Evolutionary conservation across 1,284 basidiomycete species (phyloP), one percentile per base, ranked within the genome.

Genomic region (Malassezia nana): DNA sequence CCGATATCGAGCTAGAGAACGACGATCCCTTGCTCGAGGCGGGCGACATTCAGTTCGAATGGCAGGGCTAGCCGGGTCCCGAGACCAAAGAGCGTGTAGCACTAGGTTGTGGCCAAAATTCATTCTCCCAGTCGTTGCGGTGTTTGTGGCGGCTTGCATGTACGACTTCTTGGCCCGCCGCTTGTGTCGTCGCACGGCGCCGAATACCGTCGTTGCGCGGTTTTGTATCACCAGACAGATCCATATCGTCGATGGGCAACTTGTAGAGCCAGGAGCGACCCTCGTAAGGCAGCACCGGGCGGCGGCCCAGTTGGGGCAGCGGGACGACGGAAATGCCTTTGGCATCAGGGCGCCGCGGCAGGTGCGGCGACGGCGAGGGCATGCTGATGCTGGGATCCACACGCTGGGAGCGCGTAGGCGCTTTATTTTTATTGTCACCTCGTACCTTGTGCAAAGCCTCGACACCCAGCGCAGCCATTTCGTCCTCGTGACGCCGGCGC

Each of bases 41-140:
- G 8, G 71, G 71, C 12, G 71, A 73, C 47, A 70, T 73, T 28
- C 48, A 65, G 31, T 73, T 73, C 47, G 71, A 73, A 33, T 69
- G 69, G 67, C 60, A 59, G 16, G 63, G 58, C 10, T 66, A 46
- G 16, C 5, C 4, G 30, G 33, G 18, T 16, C 28, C 13, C n/a
- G 41, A 35, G 28, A 5, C 29, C 12, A 55, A 8, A 10, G 12
- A 16, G 8, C 53, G 42, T 12, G 53, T 55, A 8, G 47, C 47
- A 29, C 53, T 55, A 12, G 47, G 53, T 38, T 25, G 12, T 9
- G 53, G 53, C 53, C 53, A 55, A 25, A 44, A 55, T 24, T 55
- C 53, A 26, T 50, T 48, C 16, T 26, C 40, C 38, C 39, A 38
- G 2, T 29, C 26, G 18, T 49, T 57, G 51, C 31, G 52, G 53